Evolutionary conservation across 306 rosid genomes (phyloP).

Genomic region (Rubus parviflorus): DNA sequence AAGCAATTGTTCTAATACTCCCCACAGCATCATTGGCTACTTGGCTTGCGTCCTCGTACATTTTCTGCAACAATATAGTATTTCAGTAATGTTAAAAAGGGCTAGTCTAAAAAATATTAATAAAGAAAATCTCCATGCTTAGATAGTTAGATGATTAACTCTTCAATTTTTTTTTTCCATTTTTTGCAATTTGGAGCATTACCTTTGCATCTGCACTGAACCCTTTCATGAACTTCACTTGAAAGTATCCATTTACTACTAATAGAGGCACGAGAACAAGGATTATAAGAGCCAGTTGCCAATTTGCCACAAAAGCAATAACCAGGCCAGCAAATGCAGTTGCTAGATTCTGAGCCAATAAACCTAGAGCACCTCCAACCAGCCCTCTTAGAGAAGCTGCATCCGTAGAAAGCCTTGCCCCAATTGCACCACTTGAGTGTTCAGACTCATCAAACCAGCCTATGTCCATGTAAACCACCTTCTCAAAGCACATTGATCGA

Average conservation of each 20-base stretch:
- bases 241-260: neutral
- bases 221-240: neutral
- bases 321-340: neutral
- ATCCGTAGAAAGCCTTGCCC: conserved; percentile 76
- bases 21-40: neutral
- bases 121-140: no score
- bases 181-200: neutral
- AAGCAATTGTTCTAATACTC: conserved; percentile 51
- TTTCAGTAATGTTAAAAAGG: neutral
- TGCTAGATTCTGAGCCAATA: conserved; percentile 52
- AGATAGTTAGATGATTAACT: no score
- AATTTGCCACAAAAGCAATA: conserved; percentile 10
- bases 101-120: no score
- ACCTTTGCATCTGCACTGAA: conserved; percentile 18
- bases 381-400: conserved; percentile 61
- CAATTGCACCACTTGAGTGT: conserved; percentile 74
- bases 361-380: conserved; percentile 70
- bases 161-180: no score
- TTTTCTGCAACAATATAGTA: neutral
- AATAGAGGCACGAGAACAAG: neutral
- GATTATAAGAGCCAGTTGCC: conserved; percentile 7
- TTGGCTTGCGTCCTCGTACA: conserved; percentile 34
- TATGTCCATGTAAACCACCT: conserved; percentile 69
- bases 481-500: conserved; percentile 62
- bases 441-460: conserved; percentile 72